A percentile compares a stretch with the other conserved stretches of the same genome.
Conservation (phyloP, 768 basidiomycete genomes). For the Tulasnella sp. region DNA sequence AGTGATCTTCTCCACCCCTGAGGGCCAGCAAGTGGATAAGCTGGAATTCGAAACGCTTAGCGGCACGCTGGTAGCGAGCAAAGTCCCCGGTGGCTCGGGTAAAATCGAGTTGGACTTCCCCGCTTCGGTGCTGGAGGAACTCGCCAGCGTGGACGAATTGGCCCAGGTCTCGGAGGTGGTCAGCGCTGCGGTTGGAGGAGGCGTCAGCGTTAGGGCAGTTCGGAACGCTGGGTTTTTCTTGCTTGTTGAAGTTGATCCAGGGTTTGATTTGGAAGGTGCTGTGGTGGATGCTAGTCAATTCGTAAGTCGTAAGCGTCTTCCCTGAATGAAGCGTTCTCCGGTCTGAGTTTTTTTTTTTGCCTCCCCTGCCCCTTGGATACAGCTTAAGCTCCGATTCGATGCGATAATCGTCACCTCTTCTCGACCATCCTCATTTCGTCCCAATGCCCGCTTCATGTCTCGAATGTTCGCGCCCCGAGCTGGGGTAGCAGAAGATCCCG, state of each 20-base stretch:
- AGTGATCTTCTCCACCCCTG: slow-evolving; percentile 25
- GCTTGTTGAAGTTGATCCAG: slow-evolving; percentile 27
- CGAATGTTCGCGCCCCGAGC: slow-evolving; percentile 28
- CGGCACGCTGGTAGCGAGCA: slow-evolving; percentile 23
- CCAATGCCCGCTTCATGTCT: slow-evolving; percentile 19
- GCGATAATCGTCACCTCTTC: not conserved
- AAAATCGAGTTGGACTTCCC: slow-evolving; percentile 30
- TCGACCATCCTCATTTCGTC: not conserved
- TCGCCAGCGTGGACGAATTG: not conserved
- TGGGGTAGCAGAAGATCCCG: slow-evolving; percentile 31
- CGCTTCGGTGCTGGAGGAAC: slow-evolving; percentile 9
- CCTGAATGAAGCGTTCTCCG: no score
- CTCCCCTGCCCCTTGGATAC: no score
- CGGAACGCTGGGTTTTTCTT: slow-evolving; percentile 21
- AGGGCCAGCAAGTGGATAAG: not conserved
- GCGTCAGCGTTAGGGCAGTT: slow-evolving; percentile 20
- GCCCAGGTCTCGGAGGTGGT: not conserved
- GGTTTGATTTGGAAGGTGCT: slow-evolving; percentile 23
- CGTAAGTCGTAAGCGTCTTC: no score
- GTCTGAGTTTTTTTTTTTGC: no score
- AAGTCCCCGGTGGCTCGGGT: not conserved
- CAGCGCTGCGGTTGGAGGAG: slow-evolving; percentile 5
- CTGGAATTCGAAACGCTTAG: slow-evolving; percentile 26
- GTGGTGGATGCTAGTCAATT: slow-evolving; percentile 23
- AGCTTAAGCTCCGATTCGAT: no score